Evolutionary conservation across 257 asterid genomes (phyloP).

Genomic region (Fraxinus excelsior): DNA sequence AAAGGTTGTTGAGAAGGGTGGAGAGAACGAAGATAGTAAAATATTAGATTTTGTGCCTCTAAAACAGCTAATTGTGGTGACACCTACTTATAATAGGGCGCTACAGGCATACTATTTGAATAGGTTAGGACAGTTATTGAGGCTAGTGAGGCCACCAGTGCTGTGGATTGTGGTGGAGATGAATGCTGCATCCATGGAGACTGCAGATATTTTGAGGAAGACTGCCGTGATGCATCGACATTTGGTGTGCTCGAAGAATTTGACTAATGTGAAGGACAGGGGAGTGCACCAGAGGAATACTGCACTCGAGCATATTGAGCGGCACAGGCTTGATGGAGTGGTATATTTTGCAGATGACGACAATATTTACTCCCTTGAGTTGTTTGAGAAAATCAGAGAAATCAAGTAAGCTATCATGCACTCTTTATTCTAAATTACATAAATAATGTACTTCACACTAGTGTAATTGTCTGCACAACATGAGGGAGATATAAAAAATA

Average conservation of each 20-base stretch:
- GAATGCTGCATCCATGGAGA: constrained; percentile 68
- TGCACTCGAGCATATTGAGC: constrained; percentile 86
- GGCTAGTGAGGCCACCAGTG: constrained; percentile 69
- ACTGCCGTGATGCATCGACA: constrained; percentile 81
- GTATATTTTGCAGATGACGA: constrained; percentile 95
- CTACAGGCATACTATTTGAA: constrained; percentile 75
- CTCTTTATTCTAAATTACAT: not conserved
- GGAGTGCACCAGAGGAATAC: constrained; percentile 87
- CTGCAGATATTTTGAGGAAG: constrained; percentile 76
- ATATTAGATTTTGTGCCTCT: constrained; percentile 40
- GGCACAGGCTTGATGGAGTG: constrained; percentile 82
- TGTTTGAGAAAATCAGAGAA: constrained; percentile 70
- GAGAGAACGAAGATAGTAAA: constrained; percentile 30
- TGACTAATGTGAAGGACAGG: constrained; percentile 67
- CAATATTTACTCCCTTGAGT: constrained; percentile 73
- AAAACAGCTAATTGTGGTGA: constrained; percentile 76
- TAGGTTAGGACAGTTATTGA: constrained; percentile 82
- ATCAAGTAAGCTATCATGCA: constrained; percentile 58
- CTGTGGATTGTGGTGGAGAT: constrained; percentile 97
- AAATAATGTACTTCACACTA: not conserved
- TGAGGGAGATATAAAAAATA: not conserved
- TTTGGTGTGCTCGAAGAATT: constrained; percentile 65
- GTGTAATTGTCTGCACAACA: constrained; percentile 2
- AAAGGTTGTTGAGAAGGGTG: constrained; percentile 32
- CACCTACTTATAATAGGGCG: constrained; percentile 75